Percentiles rank a stretch among this genome's conserved stretches.
Conservation (phyloP, 768 basidiomycete genomes). For the Pleurotus giganteus region DNA sequence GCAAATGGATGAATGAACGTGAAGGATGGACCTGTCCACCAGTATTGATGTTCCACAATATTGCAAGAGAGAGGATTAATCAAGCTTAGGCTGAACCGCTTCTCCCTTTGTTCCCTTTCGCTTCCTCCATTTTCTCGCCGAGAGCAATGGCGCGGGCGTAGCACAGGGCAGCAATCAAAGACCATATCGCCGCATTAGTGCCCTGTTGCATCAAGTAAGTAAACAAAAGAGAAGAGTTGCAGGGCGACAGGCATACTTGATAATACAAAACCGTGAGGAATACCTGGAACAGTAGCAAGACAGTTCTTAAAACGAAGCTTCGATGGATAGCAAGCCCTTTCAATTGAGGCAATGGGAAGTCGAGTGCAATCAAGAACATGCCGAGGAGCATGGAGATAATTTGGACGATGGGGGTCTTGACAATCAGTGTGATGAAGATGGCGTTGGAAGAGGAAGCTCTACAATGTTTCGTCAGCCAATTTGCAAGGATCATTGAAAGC, state of each 20-base stretch:
- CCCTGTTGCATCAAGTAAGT: constrained; percentile 47
- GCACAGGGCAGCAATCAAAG: constrained; percentile 64
- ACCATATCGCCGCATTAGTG: constrained; percentile 81
- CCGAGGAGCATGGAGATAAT: constrained; percentile 62
- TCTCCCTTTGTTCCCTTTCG: constrained; percentile 61
- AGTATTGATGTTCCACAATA: constrained; percentile 8
- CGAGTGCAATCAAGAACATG: constrained; percentile 59
- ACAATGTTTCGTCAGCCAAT: neutral
- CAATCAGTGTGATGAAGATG: constrained; percentile 71
- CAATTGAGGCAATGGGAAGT: constrained; percentile 64
- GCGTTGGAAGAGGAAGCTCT: constrained; percentile 61
- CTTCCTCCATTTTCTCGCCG: constrained; percentile 69
- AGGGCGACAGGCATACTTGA: constrained; percentile 49
- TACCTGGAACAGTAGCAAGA: constrained; percentile 62
- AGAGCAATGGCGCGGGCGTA: constrained; percentile 64
- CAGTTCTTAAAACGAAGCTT: constrained; percentile 59
- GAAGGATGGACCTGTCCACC: constrained; percentile 11
- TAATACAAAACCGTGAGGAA: constrained; percentile 69
- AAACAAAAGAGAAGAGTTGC: neutral
- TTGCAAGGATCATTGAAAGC: neutral
- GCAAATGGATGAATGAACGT: constrained; percentile 2
- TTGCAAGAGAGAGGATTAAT: neutral
- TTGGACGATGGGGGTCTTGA: constrained; percentile 76
- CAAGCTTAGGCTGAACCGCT: constrained; percentile 50
- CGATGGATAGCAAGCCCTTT: constrained; percentile 60